A percentile compares a stretch with the other conserved stretches of the same genome.
phyloP scores from a whole-genome alignment of 495 filamentous ascomycete genomes.

The Daldinia caldariorum region DNA sequence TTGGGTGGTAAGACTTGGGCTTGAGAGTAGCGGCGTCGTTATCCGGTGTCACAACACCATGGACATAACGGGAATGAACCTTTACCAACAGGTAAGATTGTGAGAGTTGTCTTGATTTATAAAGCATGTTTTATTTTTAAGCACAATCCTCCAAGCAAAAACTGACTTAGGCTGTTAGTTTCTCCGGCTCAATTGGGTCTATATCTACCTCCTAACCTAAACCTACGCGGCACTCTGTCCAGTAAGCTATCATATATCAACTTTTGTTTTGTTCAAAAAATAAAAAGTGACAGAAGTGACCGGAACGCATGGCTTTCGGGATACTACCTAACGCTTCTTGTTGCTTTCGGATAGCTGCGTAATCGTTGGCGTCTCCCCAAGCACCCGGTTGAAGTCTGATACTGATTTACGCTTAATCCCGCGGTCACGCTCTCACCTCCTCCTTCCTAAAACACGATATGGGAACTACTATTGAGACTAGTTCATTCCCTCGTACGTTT shows the following conservation, averaged over 20 bases:
- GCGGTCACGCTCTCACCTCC: neutral
- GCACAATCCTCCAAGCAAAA: neutral
- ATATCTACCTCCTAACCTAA: too few species aligned
- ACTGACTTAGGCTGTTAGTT: too few species aligned
- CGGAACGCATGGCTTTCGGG: slow-evolving; percentile 3
- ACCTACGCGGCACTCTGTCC: neutral
- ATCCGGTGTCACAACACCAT: neutral
- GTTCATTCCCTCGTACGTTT: neutral
- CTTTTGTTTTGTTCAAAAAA: too few species aligned
- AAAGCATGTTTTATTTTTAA: neutral
- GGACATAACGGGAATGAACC: neutral
- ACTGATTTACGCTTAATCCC: neutral
- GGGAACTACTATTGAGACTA: neutral
- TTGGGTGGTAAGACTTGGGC: neutral
- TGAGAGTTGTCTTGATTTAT: neutral
- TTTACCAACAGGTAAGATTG: neutral
- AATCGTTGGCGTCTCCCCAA: neutral
- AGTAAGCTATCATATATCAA: slow-evolving; percentile 1
- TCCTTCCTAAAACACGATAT: neutral
- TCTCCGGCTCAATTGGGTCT: neutral
- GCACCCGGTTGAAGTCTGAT: neutral
- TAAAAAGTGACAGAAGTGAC: slow-evolving; percentile 2
- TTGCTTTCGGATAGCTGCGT: neutral
- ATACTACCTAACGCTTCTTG: neutral
- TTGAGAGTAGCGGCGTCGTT: neutral